phyloP scores from a whole-genome alignment of 345 rosid genomes.

The Salix caprea region DNA sequence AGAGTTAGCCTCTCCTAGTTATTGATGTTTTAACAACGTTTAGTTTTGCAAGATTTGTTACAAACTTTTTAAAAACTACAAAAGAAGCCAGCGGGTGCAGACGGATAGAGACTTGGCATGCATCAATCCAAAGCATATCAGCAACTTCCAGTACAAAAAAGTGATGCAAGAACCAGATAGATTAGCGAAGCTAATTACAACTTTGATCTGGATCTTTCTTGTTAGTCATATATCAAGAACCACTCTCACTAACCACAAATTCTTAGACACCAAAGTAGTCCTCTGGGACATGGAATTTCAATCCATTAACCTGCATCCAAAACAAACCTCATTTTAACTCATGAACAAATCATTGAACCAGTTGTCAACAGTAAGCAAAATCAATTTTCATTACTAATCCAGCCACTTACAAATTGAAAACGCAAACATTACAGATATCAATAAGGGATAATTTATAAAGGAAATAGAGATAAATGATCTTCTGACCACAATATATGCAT shows the following conservation, averaged over 20 bases:
- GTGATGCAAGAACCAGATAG: not conserved
- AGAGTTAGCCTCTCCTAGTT: not conserved
- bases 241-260: not conserved
- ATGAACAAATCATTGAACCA: not conserved
- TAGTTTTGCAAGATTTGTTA: not conserved
- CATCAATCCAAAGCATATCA: not conserved
- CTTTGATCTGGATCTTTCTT: not conserved
- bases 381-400: not conserved
- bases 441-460: not conserved
- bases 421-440: not conserved
- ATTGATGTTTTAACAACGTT: not conserved
- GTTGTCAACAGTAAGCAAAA: too few species aligned
- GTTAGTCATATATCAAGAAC: not conserved
- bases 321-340: not conserved
- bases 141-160: not conserved
- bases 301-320: slow-evolving; percentile 59
- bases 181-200: not conserved
- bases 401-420: not conserved
- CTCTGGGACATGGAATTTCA: slow-evolving; percentile 72
- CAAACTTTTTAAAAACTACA: not conserved
- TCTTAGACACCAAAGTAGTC: slow-evolving; percentile 49
- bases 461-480: not conserved
- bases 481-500: not conserved
- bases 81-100: not conserved
- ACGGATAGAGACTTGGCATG: not conserved